Percentiles rank a stretch among this genome's conserved stretches.
Conservation (phyloP, 257 asterid genomes). For the Galeopsis tetrahit region DNA sequence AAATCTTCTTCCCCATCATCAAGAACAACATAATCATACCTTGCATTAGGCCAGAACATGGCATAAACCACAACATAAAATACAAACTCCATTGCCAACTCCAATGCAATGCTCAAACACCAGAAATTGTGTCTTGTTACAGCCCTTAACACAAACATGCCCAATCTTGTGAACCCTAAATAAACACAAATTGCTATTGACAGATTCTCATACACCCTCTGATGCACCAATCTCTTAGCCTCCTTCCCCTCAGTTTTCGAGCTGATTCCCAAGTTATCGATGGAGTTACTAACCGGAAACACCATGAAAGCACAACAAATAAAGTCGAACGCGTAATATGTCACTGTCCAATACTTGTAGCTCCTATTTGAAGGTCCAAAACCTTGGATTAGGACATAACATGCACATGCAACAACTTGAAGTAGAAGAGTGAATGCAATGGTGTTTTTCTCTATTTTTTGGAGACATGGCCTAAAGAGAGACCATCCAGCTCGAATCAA, state of each 20-base stretch:
- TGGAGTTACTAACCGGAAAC: slow-evolving; percentile 38
- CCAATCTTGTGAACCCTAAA: slow-evolving; percentile 43
- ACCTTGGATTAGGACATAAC: slow-evolving; percentile 35
- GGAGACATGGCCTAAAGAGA: slow-evolving; percentile 34
- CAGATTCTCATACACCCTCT: slow-evolving; percentile 37
- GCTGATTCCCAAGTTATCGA: slow-evolving; percentile 24
- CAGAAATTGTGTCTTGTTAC: slow-evolving; percentile 32
- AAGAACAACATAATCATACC: slow-evolving; percentile 44
- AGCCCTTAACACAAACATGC: slow-evolving; percentile 40
- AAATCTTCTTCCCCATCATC: slow-evolving; percentile 39
- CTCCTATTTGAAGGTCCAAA: slow-evolving; percentile 37
- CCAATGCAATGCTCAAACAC: slow-evolving; percentile 45
- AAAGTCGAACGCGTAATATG: slow-evolving; percentile 44
- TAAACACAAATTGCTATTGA: slow-evolving; percentile 33
- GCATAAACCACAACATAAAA: slow-evolving; percentile 38
- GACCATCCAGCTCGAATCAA: slow-evolving; percentile 52
- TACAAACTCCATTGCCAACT: slow-evolving; percentile 38
- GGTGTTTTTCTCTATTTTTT: slow-evolving; percentile 13
- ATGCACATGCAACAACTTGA: slow-evolving; percentile 31
- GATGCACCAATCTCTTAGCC: slow-evolving; percentile 29
- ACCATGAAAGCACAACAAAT: slow-evolving; percentile 33
- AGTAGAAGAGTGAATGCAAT: slow-evolving; percentile 20
- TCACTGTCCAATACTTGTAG: slow-evolving; percentile 44
- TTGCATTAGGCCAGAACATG: slow-evolving; percentile 49
- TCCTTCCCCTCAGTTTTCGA: slow-evolving; percentile 42